Percentiles rank a stretch among this genome's conserved stretches.
These are phyloP conservation scores for Neurospora cerealis DNA, from an alignment of 495 filamentous ascomycete species.

Conservation along the genomic window DNA sequence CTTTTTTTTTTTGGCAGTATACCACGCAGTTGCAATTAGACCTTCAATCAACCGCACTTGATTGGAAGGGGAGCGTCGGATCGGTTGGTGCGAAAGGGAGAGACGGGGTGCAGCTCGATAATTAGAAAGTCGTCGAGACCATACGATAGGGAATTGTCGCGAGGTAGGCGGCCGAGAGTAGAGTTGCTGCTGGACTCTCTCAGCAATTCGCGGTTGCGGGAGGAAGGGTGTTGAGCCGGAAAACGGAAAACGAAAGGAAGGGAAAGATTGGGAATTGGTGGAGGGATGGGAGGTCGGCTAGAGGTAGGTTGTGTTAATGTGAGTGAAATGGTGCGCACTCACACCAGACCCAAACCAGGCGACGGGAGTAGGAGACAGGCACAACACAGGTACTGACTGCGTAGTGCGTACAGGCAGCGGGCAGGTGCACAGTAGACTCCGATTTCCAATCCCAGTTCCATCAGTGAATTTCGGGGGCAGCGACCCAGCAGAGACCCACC, in stretches of 20 bases:
- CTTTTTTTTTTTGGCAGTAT: neutral
- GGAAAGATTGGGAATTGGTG: neutral
- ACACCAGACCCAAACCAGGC: neutral
- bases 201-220: neutral
- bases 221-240: neutral
- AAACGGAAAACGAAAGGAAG: neutral
- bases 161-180: neutral
- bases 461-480: neutral
- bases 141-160: neutral
- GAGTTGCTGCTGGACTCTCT: neutral
- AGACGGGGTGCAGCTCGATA: neutral
- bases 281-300: neutral
- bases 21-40: neutral
- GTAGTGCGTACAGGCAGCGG: neutral
- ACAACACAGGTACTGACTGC: neutral
- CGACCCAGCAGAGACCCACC: neutral
- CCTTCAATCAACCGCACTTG: neutral
- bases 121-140: neutral
- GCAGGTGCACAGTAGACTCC: neutral
- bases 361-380: neutral
- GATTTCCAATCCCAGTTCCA: neutral
- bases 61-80: neutral
- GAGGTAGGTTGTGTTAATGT: neutral
- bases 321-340: neutral
- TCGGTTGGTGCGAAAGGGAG: neutral